Conservation (phyloP, 441 rosid genomes). For the Isatis lusitanica region DNA sequence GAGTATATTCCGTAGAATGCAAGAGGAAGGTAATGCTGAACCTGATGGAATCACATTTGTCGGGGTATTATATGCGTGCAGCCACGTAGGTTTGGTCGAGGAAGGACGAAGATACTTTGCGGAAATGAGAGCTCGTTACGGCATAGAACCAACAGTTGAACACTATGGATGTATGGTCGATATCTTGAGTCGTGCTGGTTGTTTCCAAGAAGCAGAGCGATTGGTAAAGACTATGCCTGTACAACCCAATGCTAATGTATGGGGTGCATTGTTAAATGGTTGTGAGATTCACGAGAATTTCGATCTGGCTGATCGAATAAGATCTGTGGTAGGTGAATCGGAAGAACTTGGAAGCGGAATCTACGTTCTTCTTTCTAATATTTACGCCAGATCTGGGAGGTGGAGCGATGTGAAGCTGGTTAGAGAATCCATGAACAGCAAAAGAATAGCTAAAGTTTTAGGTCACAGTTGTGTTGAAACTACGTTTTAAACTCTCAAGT, state of each 20-base stretch:
- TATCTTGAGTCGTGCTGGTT: slow-evolving; percentile 43
- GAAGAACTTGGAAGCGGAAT: slow-evolving; percentile 40
- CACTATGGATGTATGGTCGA: slow-evolving; percentile 49
- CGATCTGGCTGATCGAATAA: slow-evolving; percentile 28
- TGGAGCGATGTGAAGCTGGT: slow-evolving; percentile 37
- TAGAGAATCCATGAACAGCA: slow-evolving; percentile 39
- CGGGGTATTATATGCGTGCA: slow-evolving; percentile 40
- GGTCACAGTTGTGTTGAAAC: slow-evolving; percentile 37
- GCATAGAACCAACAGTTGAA: slow-evolving; percentile 35
- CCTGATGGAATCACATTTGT: slow-evolving; percentile 43
- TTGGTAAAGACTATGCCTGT: slow-evolving; percentile 34
- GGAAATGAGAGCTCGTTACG: slow-evolving; percentile 34
- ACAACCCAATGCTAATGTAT: slow-evolving; percentile 29
- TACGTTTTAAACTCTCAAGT: slow-evolving; percentile 11
- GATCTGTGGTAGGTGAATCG: slow-evolving; percentile 17
- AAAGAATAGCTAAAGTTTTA: slow-evolving; percentile 29
- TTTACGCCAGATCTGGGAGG: slow-evolving; percentile 41
- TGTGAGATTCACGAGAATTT: slow-evolving; percentile 40
- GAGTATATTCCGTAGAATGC: slow-evolving; percentile 38
- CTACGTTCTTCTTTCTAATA: slow-evolving; percentile 39
- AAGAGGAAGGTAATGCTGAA: slow-evolving; percentile 29
- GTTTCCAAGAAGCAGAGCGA: slow-evolving; percentile 39
- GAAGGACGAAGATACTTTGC: slow-evolving; percentile 39
- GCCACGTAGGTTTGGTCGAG: slow-evolving; percentile 36
- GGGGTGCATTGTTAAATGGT: slow-evolving; percentile 41